Conservation (phyloP, 352 stramenopile genomes). For the Pythium vanterpoolii region DNA sequence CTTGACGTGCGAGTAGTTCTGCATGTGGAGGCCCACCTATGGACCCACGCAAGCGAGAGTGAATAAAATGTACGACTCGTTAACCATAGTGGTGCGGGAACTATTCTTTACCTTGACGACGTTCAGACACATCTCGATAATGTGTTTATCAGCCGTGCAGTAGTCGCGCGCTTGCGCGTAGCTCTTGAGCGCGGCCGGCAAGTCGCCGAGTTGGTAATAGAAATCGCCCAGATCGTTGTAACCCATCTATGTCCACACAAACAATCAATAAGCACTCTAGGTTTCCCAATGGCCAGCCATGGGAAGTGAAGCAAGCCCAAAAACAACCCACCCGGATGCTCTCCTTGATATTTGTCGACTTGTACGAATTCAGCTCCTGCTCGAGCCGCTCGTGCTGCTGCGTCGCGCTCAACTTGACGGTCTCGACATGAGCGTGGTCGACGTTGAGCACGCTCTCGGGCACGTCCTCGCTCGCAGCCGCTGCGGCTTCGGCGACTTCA, state of each 20-base stretch:
- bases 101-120: slow-evolving; percentile 66
- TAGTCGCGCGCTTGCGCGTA: slow-evolving; percentile 88
- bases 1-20: slow-evolving; percentile 80
- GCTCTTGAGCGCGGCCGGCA: slow-evolving; percentile 76
- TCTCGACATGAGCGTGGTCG: slow-evolving; percentile 55
- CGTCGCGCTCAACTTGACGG: slow-evolving; percentile 50
- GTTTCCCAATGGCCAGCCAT: background rate
- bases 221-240: slow-evolving; percentile 87
- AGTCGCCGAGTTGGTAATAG: slow-evolving; percentile 81
- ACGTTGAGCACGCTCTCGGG: slow-evolving; percentile 37
- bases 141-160: slow-evolving; percentile 88
- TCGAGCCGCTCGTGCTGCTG: slow-evolving; percentile 81
- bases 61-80: background rate
- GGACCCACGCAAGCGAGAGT: background rate
- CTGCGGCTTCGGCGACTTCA: slow-evolving; percentile 45
- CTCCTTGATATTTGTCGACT: slow-evolving; percentile 91
- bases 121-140: slow-evolving; percentile 89
- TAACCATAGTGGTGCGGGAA: background rate
- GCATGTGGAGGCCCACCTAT: slow-evolving; percentile 77
- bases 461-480: slow-evolving; percentile 22
- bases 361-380: slow-evolving; percentile 90
- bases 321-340: slow-evolving; percentile 70
- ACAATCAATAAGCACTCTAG: slow-evolving; percentile 20
- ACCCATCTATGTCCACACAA: slow-evolving; percentile 54
- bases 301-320: background rate